Base-by-base conservation (phyloP, 2,329 filamentous ascomycete species). In the Fusarium odoratissimum region DNA sequence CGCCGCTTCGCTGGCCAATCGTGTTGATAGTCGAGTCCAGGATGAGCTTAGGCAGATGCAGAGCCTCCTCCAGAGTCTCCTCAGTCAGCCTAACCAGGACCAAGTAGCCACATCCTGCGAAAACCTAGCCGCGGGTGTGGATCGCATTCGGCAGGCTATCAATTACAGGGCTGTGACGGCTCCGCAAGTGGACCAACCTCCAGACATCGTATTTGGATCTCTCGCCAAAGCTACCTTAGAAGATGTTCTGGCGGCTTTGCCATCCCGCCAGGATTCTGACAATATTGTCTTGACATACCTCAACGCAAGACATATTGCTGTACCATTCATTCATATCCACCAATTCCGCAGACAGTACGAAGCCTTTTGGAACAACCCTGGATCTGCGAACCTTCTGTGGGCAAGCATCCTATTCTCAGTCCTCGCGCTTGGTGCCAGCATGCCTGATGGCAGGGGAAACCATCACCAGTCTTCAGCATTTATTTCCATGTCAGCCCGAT, bases 271-370 rank as follows among this genome's bases (percentile, higher is more conserved):
- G 31, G 12, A 21, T 3, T 23, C 42, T 12, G 71, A 69, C 10
- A 45, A 31, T 8, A 49, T 59, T 16, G 31, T 74, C 11, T 58
- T 45, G 4, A 11, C 45, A 2, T 74, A 74, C 7, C 71, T 74
- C 38, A 65, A 63, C 4, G 49, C 71, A 2, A 64, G 44, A n/a
- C 64, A 65, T 28, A 12, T 52, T 1, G 31, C 40, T 1, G 60
- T 64, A 3, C 63, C 71, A 1, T 63, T 73, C 14, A 60, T 73
- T 8, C 71, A 74, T 33, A 14, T 45, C 1, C 63, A 66, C 6
- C 67, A 73, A 5, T 73, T 74, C 8, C 44, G 60, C 8, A 60
- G 67, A 42, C 71, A 73, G 17, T 74, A 68, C 21, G 60, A 74
- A 16, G 41, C 25, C 6, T 74, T 73, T 37, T 74, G 71, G 71